These are phyloP conservation scores for Pyrenopolyporus hunteri DNA, from an alignment of 495 filamentous ascomycete species.

Conservation along the genomic window DNA sequence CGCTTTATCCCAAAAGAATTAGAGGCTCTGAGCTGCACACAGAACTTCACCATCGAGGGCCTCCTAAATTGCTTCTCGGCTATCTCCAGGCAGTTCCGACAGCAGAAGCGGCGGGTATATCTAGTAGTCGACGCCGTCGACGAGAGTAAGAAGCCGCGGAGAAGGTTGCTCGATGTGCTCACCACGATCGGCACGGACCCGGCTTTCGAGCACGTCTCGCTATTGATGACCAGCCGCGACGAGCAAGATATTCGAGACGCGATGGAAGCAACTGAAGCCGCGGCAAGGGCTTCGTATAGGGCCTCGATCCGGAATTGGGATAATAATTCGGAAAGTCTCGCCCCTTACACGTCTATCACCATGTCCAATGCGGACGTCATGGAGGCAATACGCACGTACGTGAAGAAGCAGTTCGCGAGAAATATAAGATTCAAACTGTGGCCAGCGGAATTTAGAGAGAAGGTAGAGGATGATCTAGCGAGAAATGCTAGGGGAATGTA, in stretches of 20 bases:
- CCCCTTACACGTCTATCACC: conserved; percentile 31
- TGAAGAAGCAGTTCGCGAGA: conserved; percentile 28
- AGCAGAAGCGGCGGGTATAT: conserved; percentile 10
- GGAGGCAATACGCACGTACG: conserved; percentile 44
- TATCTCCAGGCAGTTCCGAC: conserved; percentile 6
- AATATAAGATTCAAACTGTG: conserved; percentile 35
- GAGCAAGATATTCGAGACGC: conserved; percentile 46
- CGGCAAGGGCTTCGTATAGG: not conserved
- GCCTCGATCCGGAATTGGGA: not conserved
- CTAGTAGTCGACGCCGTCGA: conserved; percentile 31
- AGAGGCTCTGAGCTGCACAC: not conserved
- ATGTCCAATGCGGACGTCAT: conserved; percentile 46
- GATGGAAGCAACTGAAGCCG: conserved; percentile 24
- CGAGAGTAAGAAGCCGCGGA: conserved; percentile 25
- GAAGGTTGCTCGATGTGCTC: conserved; percentile 22
- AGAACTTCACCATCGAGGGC: conserved; percentile 8
- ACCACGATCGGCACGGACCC: conserved; percentile 36
- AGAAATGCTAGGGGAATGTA: conserved; percentile 50
- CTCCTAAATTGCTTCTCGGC: conserved; percentile 20
- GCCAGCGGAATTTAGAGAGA: conserved; percentile 21
- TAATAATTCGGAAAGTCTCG: not conserved
- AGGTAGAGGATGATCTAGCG: conserved; percentile 40
- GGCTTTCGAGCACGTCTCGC: conserved; percentile 44
- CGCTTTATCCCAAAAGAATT: conserved; percentile 23
- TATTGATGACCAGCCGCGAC: conserved; percentile 51